Conservation (phyloP, 768 basidiomycete species). For the Leccinum aurantiacum region DNA sequence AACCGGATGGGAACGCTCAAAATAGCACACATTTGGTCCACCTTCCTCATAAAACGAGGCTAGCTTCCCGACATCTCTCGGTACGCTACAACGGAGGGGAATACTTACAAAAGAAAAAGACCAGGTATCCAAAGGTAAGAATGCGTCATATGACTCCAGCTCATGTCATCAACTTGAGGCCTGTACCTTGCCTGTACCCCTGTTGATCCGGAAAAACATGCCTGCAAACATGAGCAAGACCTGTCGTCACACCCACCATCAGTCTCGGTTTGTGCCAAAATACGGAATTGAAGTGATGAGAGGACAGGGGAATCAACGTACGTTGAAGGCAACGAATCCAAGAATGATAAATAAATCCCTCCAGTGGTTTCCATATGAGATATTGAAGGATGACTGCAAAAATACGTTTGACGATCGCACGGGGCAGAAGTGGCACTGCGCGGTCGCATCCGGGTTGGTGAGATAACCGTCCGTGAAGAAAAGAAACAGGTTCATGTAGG, state of each 20-base stretch:
- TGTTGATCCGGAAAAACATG: constrained; percentile 35
- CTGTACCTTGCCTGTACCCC: not conserved
- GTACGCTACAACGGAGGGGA: not conserved
- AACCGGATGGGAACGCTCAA: not conserved
- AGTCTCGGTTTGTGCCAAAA: not conserved
- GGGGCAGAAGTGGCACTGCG: constrained; percentile 56
- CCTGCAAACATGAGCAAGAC: constrained; percentile 28
- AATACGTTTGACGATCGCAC: constrained; percentile 50
- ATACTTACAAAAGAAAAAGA: not conserved
- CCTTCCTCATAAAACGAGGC: not conserved
- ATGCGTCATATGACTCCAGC: not conserved
- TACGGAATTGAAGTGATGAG: too few species aligned
- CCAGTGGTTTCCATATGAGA: constrained; percentile 11
- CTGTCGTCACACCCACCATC: constrained; percentile 14
- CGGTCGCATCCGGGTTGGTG: constrained; percentile 50
- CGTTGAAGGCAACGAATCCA: constrained; percentile 42
- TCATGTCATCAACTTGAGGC: not conserved
- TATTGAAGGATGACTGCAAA: constrained; percentile 5
- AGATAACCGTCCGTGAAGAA: constrained; percentile 53
- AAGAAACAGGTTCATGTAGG: constrained; percentile 54
- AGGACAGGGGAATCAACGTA: constrained; percentile 14
- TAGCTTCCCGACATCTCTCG: not conserved
- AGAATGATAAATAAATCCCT: constrained; percentile 12
- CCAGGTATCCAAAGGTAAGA: not conserved
- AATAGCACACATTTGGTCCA: not conserved